Conservation (phyloP, 495 filamentous ascomycete species). For the Penicillium goetzii region DNA sequence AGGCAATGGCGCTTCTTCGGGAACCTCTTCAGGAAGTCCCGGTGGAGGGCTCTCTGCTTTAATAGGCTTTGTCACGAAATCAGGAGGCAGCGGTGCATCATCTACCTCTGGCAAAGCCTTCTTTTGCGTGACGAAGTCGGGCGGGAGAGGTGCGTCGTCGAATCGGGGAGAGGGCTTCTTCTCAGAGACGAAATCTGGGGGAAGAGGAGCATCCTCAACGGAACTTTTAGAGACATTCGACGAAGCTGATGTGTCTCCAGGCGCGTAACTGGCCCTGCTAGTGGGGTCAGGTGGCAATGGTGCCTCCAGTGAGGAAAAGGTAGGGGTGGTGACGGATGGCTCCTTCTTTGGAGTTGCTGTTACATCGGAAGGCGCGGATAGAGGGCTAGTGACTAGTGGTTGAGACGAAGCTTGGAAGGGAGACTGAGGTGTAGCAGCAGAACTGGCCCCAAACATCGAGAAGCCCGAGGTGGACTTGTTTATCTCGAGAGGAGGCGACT, state of each 20-base stretch:
- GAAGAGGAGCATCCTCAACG: constrained; percentile 47
- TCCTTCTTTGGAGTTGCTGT: constrained; percentile 37
- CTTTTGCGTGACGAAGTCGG: constrained; percentile 41
- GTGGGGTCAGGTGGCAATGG: constrained; percentile 80
- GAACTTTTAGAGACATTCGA: constrained; percentile 58
- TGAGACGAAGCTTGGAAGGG: constrained; percentile 23
- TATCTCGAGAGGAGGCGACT: constrained; percentile 37
- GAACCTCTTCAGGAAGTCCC: constrained; percentile 47
- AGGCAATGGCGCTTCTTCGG: constrained; percentile 61
- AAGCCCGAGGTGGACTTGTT: constrained; percentile 43
- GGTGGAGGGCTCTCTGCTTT: constrained; percentile 25
- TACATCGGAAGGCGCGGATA: constrained; percentile 46
- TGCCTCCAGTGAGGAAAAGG: constrained; percentile 41
- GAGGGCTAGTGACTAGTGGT: constrained; percentile 33
- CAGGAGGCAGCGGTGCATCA: constrained; percentile 37
- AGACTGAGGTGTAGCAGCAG: neutral
- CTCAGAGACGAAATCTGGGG: constrained; percentile 27
- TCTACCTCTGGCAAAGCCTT: constrained; percentile 38
- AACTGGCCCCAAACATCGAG: constrained; percentile 40
- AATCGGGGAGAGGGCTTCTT: constrained; percentile 18
- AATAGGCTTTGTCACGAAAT: constrained; percentile 27
- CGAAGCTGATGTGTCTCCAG: constrained; percentile 71
- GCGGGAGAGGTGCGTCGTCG: constrained; percentile 21
- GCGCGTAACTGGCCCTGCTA: constrained; percentile 64
- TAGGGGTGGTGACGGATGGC: constrained; percentile 29